Conservation (phyloP, 2,329 filamentous ascomycete genomes). For the Pestalotiopsis sp. region DNA sequence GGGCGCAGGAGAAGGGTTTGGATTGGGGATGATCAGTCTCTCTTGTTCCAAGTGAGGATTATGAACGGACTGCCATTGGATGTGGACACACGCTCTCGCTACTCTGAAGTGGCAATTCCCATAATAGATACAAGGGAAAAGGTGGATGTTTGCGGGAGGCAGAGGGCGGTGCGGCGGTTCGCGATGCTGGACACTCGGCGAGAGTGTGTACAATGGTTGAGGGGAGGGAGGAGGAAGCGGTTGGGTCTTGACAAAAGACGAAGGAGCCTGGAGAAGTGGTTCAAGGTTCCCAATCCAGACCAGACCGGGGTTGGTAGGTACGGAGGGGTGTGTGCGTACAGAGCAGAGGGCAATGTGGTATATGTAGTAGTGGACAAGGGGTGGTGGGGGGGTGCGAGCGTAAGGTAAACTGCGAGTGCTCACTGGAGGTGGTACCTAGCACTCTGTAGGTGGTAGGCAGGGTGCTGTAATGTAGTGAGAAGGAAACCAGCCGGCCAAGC, state of each 20-base stretch:
- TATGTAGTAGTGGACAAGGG: neutral
- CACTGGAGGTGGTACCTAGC: neutral
- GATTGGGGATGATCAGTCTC: slow-evolving; percentile 13
- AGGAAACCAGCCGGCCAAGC: too few species aligned
- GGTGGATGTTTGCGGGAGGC: slow-evolving; percentile 18
- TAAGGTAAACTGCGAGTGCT: neutral
- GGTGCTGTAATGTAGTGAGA: too few species aligned
- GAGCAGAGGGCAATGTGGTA: neutral
- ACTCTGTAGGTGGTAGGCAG: too few species aligned
- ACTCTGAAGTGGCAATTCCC: slow-evolving; percentile 20
- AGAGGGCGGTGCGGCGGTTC: slow-evolving; percentile 24
- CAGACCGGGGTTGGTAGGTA: neutral
- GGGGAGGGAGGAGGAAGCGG: slow-evolving; percentile 22
- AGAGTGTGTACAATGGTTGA: slow-evolving; percentile 22
- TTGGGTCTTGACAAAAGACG: slow-evolving; percentile 22
- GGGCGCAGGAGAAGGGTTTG: slow-evolving; percentile 21
- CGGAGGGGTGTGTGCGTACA: slow-evolving; percentile 6
- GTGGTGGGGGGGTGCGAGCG: neutral
- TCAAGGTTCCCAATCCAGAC: slow-evolving; percentile 17
- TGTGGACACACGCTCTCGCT: slow-evolving; percentile 18
- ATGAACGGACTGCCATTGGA: slow-evolving; percentile 29
- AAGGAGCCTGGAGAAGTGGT: slow-evolving; percentile 18
- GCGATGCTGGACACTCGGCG: slow-evolving; percentile 25
- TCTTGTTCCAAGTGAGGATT: slow-evolving; percentile 23
- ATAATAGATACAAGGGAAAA: slow-evolving; percentile 21